Percentiles rank a stretch among this genome's conserved stretches.
These are phyloP conservation scores for Myriosclerotinia curreyana DNA, from an alignment of 2,329 filamentous ascomycete species.

Conservation along the genomic window DNA sequence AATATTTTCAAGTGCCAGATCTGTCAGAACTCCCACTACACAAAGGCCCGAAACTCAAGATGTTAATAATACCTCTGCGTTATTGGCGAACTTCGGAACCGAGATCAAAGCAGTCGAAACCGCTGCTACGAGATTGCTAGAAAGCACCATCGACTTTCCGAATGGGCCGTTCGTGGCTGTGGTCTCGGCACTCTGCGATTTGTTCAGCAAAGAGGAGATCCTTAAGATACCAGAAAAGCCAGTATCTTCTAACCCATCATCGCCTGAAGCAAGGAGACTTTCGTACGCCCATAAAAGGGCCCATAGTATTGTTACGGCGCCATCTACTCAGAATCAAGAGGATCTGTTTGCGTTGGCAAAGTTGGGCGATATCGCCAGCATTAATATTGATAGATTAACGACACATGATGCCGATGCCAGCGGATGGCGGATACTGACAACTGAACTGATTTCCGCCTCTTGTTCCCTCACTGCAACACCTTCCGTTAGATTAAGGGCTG, in stretches of 20 bases:
- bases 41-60: constrained; percentile 47
- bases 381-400: constrained; percentile 73
- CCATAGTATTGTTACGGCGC: constrained; percentile 48
- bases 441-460: constrained; percentile 52
- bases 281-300: constrained; percentile 39
- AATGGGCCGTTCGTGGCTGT: constrained; percentile 78
- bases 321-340: constrained; percentile 55
- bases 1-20: constrained; percentile 57
- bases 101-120: constrained; percentile 88
- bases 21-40: constrained; percentile 51
- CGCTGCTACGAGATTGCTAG: constrained; percentile 80
- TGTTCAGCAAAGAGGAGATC: constrained; percentile 51
- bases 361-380: constrained; percentile 66
- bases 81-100: constrained; percentile 66
- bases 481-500: constrained; percentile 57
- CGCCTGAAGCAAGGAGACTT: constrained; percentile 31
- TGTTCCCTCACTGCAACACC: constrained; percentile 48
- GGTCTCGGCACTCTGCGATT: constrained; percentile 68
- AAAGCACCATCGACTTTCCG: constrained; percentile 89
- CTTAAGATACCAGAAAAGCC: constrained; percentile 31
- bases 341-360: constrained; percentile 69
- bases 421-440: constrained; percentile 70
- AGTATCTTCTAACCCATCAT: constrained; percentile 30
- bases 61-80: constrained; percentile 37
- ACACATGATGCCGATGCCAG: constrained; percentile 62